Conservation (phyloP, 768 basidiomycete species). For the Cytidiella melzeri region DNA sequence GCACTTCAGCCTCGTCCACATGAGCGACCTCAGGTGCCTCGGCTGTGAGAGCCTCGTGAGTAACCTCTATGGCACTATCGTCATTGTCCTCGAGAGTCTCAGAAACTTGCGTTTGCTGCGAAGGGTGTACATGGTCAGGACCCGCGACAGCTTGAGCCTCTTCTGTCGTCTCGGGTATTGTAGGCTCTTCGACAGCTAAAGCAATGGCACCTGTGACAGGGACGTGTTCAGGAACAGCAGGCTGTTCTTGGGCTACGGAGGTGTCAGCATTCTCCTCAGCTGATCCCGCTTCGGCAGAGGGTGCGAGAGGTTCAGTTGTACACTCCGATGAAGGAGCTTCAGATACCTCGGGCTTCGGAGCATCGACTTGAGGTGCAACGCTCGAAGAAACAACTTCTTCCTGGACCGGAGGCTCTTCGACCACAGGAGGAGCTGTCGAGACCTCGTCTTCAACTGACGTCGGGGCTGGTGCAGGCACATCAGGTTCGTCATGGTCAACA, state of each 20-base stretch:
- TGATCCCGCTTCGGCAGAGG: not conserved
- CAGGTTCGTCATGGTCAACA: not conserved
- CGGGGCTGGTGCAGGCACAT: not conserved
- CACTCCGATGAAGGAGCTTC: not conserved
- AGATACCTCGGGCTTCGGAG: not conserved
- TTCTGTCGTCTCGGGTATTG: not conserved
- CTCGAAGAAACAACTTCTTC: too few species aligned
- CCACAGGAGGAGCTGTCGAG: not conserved
- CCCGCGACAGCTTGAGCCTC: too few species aligned
- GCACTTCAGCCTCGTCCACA: not conserved
- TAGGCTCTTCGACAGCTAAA: not conserved
- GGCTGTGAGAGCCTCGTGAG: too few species aligned
- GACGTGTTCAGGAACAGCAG: not conserved
- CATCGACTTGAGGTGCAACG: not conserved
- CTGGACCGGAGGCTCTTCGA: not conserved
- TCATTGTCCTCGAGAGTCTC: not conserved
- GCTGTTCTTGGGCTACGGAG: not conserved
- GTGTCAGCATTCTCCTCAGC: not conserved
- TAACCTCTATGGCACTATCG: not conserved
- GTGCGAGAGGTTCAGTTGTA: slow-evolving; percentile 3
- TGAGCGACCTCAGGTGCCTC: not conserved
- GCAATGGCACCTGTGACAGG: not conserved
- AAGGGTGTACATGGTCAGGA: too few species aligned
- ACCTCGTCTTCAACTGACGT: not conserved
- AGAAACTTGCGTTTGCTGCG: not conserved